Base-by-base conservation (phyloP, 805 yeast species). In the Pichia heedii region DNA sequence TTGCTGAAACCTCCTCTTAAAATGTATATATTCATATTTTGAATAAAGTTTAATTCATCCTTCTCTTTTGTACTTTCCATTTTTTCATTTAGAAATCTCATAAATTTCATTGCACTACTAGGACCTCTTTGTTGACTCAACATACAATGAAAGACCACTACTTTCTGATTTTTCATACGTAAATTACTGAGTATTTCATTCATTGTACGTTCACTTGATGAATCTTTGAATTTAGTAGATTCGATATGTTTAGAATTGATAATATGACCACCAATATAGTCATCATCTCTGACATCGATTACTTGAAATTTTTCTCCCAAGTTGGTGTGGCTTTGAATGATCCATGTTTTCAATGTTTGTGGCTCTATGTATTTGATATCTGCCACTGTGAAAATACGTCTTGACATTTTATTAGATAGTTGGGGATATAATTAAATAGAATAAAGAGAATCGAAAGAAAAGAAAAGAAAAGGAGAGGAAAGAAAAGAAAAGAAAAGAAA, bases 121-220 rank as follows among this genome's bases (percentile, higher is more conserved):
- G 97, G 97, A 0, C 97, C 97, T 41, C 98, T 68, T 47, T 82
- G 94, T 61, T 93, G 97, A 3, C 94, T 81, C 26, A 84, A 69
- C 24, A 89, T 88, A 61, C 98, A 90, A 60, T 93, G 96, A 65
- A 90, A 93, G 0, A 93, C 82, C 0, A 87, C 75, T 42, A 74
- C 77, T 4, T 60, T 49, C 2, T 53, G 45, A n/a, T 55, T 58
- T 11, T 61, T 56, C 10, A 22, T 12, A 8, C 35, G 10, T 29
- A 71, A 56, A 35, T 62, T 50, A n/a, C 56, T 51, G 19, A 63
- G 52, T 33, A 73, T 67, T 7, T 64, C 66, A 2, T 68, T 68
- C n/a, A 46, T 15, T 4, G 24, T 34, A 21, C 26, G 3, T 6
- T 19, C 18, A 19, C 42, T 33, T 24, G 70, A 53, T 19, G 61